phyloP scores from a whole-genome alignment of 495 filamentous ascomycete species.

The Penicillium canariense region DNA sequence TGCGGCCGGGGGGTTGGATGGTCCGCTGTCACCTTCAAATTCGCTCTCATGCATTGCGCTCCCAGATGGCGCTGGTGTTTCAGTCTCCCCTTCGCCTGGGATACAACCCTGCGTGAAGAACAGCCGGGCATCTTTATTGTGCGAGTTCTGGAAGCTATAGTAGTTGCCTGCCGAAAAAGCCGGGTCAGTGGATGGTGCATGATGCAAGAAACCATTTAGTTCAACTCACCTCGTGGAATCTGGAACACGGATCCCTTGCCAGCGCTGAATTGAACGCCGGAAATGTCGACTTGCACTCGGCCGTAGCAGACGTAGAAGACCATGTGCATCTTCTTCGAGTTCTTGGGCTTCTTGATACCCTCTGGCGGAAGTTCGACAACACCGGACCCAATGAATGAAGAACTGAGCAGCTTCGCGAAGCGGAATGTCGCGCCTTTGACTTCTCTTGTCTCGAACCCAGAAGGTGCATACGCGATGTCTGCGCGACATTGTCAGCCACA shows the following conservation, averaged over 20 bases:
- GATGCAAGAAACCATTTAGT: not conserved
- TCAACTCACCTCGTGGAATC: slow-evolving; percentile 82
- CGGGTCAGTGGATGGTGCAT: not conserved
- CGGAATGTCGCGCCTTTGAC: slow-evolving; percentile 74
- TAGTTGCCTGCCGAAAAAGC: slow-evolving; percentile 62
- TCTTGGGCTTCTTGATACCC: slow-evolving; percentile 81
- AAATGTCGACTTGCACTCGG: slow-evolving; percentile 68
- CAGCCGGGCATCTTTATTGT: slow-evolving; percentile 62
- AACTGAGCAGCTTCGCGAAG: slow-evolving; percentile 81
- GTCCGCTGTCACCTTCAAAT: slow-evolving; percentile 20
- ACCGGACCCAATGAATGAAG: slow-evolving; percentile 82
- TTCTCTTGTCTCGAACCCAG: slow-evolving; percentile 70
- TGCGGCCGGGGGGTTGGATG: slow-evolving; percentile 16
- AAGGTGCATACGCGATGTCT: slow-evolving; percentile 74
- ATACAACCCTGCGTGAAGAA: slow-evolving; percentile 85
- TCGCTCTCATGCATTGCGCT: slow-evolving; percentile 28
- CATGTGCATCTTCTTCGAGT: slow-evolving; percentile 90
- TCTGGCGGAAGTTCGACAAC: slow-evolving; percentile 84
- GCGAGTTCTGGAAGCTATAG: slow-evolving; percentile 77
- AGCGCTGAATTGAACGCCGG: slow-evolving; percentile 76
- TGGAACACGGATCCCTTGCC: slow-evolving; percentile 86
- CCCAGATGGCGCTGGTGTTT: slow-evolving; percentile 25
- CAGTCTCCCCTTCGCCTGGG: slow-evolving; percentile 35
- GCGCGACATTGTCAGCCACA: not conserved
- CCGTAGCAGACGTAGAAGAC: slow-evolving; percentile 86